Evolutionary conservation across 75 land plant species (phyloP).

Genomic region (Isoetes taiwanensis): DNA sequence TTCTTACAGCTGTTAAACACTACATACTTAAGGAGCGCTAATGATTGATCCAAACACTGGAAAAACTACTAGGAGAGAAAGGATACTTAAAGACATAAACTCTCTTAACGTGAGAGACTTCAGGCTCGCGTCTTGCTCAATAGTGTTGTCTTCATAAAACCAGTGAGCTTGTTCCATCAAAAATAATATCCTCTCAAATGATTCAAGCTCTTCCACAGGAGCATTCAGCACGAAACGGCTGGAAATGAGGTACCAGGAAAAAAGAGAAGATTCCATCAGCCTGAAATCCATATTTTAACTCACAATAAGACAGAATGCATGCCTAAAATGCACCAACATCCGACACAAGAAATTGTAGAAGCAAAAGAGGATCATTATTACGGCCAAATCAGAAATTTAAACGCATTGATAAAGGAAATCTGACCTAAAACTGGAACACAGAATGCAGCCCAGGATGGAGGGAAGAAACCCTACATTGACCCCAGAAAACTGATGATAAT

Average conservation of each 20-base stretch:
- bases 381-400: too few relatives aligned
- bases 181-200: constrained; percentile 91
- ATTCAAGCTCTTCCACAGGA: constrained; percentile 90
- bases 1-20: constrained; percentile 89
- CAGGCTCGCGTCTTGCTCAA: constrained; percentile 72
- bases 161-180: constrained; percentile 98
- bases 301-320: not conserved
- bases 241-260: constrained; percentile 13
- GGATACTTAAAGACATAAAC: constrained; percentile 82
- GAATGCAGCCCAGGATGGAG: not conserved
- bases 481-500: too few relatives aligned
- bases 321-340: not conserved
- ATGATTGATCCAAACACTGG: not conserved
- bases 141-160: constrained; percentile 95
- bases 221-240: constrained; percentile 95
- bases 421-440: too few relatives aligned
- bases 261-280: not conserved
- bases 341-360: not conserved
- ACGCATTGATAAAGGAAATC: too few relatives aligned
- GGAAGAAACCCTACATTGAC: too few relatives aligned
- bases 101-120: constrained; percentile 79
- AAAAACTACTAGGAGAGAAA: constrained; percentile 9
- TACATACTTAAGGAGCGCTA: constrained; percentile 2
- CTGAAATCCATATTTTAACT: not conserved
- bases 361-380: not conserved